Conservation (phyloP, 345 rosid genomes). For the Arabidopsis thaliana region TAIR10.1 NC_003075.7:8053001-8053500, state of each 20-base stretch:
- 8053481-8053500: not conserved
- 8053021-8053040: too few relatives aligned
- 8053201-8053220: not conserved
- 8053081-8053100: too few relatives aligned
- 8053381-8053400: constrained; percentile 7
- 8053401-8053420: not conserved
- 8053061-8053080: too few relatives aligned
- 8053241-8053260: not conserved
- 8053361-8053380: constrained; percentile 7
- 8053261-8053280: not conserved
- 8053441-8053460: not conserved
- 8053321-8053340: not conserved
- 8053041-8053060: too few relatives aligned
- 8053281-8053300: not conserved
- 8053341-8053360: not conserved
- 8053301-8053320: not conserved
- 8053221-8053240: not conserved
- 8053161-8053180: not conserved
- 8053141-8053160: not conserved
- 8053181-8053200: not conserved
- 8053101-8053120: not conserved
- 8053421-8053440: not conserved
- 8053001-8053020: too few relatives aligned
- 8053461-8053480: not conserved
- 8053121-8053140: not conserved